These are phyloP conservation scores for Trametes pubescens DNA, from an alignment of 1,284 basidiomycete genomes.

Conservation along the genomic window DNA sequence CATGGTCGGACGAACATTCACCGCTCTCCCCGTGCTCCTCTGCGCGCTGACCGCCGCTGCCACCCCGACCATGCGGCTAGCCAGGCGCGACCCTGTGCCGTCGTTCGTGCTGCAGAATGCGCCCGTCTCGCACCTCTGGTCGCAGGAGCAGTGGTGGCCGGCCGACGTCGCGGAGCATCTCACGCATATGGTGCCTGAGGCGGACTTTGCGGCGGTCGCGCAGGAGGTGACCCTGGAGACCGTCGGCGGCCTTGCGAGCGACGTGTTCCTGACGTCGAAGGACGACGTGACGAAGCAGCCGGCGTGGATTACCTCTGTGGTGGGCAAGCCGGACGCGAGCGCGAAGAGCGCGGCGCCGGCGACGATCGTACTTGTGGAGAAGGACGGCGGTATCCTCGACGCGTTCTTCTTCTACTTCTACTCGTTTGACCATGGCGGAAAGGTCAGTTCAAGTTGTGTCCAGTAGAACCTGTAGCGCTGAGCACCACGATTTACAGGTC, in stretches of 20 bases:
- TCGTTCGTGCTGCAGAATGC: constrained; percentile 39
- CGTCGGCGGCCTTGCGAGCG: constrained; percentile 30
- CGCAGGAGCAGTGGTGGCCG: constrained; percentile 43
- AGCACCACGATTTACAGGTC: constrained; percentile 27
- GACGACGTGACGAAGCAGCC: constrained; percentile 40
- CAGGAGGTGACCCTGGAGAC: constrained; percentile 33
- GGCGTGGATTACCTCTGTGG: constrained; percentile 36
- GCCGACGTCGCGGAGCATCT: constrained; percentile 43
- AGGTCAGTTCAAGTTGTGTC: constrained; percentile 19
- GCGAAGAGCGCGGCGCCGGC: constrained; percentile 39
- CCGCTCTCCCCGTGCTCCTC: constrained; percentile 17
- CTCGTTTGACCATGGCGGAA: constrained; percentile 43
- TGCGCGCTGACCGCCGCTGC: constrained; percentile 20
- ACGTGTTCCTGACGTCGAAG: constrained; percentile 42
- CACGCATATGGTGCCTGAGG: constrained; percentile 40
- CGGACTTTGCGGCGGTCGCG: constrained; percentile 30
- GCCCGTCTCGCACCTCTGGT: constrained; percentile 41
- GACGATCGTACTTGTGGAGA: constrained; percentile 46
- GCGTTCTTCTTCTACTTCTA: constrained; percentile 53
- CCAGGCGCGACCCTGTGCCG: constrained; percentile 36
- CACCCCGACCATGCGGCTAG: constrained; percentile 15
- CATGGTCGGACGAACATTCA: constrained; percentile 22
- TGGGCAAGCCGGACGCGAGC: constrained; percentile 39
- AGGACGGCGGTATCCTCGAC: constrained; percentile 45
- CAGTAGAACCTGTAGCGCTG: background rate